phyloP scores from a whole-genome alignment of 208 protist genomes.

The Porcisia hertigi region DNA sequence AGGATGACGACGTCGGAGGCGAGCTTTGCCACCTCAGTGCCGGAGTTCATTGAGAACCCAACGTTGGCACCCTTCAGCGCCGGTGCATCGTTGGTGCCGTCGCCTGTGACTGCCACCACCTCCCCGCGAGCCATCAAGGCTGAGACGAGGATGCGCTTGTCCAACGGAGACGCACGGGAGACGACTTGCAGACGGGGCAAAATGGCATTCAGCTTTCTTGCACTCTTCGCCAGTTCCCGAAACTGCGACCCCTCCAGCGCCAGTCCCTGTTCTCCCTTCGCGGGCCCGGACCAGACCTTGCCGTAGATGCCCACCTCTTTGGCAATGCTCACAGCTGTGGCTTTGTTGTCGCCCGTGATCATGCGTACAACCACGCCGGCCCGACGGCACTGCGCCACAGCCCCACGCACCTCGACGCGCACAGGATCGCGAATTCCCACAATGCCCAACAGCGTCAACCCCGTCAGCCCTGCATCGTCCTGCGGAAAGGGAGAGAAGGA shows the following conservation, averaged over 20 bases:
- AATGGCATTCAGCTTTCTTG: slow-evolving; percentile 46
- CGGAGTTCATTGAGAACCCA: slow-evolving; percentile 95
- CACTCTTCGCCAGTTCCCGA: slow-evolving; percentile 69
- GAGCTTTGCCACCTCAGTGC: slow-evolving; percentile 93
- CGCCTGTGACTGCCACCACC: slow-evolving; percentile 95
- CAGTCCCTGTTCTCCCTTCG: slow-evolving; percentile 31
- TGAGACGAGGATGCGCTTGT: slow-evolving; percentile 90
- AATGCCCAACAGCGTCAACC: slow-evolving; percentile 60
- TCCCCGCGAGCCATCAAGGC: slow-evolving; percentile 70
- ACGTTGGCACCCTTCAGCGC: slow-evolving; percentile 99
- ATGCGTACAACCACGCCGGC: slow-evolving; percentile 96
- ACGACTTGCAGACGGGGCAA: slow-evolving; percentile 90
- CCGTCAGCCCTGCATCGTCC: slow-evolving; percentile 12
- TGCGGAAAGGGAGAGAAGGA: slow-evolving; percentile 44
- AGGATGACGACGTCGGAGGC: slow-evolving; percentile 96
- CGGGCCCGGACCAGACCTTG: slow-evolving; percentile 23
- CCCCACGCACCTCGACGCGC: slow-evolving; percentile 89
- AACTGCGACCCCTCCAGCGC: slow-evolving; percentile 92
- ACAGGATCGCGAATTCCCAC: slow-evolving; percentile 95
- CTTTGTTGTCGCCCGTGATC: slow-evolving; percentile 95
- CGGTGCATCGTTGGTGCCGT: slow-evolving; percentile 97
- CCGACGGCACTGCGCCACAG: slow-evolving; percentile 83
- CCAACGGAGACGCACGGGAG: slow-evolving; percentile 93
- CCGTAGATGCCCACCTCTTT: slow-evolving; percentile 35
- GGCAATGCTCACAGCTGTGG: slow-evolving; percentile 94